phyloP scores from a whole-genome alignment of 1,284 basidiomycete species.

The Malassezia yamatoensis region DNA sequence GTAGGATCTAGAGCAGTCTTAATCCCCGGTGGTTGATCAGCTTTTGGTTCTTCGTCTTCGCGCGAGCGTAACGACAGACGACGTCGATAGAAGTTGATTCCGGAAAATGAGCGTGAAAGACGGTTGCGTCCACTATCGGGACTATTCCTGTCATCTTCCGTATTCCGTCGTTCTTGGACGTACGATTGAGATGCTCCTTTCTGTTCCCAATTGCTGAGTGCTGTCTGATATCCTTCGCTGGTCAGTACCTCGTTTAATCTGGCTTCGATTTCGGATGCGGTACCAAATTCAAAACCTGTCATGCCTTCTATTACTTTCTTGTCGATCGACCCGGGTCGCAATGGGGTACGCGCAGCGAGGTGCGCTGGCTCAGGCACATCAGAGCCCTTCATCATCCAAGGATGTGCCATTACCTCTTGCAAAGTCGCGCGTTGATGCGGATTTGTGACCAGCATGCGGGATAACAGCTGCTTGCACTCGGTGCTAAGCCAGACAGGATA shows the following conservation, averaged over 20 bases:
- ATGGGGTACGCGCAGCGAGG: constrained; percentile 74
- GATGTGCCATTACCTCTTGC: constrained; percentile 74
- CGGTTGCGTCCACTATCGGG: constrained; percentile 23
- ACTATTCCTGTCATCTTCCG: not conserved
- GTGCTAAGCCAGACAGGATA: constrained; percentile 88
- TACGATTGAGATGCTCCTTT: constrained; percentile 15
- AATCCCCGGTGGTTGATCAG: constrained; percentile 7
- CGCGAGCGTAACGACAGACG: constrained; percentile 55
- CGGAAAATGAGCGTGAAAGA: constrained; percentile 60
- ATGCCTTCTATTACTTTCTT: constrained; percentile 75
- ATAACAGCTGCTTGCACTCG: constrained; percentile 91
- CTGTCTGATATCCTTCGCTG: constrained; percentile 65
- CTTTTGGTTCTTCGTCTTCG: constrained; percentile 14
- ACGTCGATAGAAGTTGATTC: constrained; percentile 85
- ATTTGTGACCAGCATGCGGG: constrained; percentile 90
- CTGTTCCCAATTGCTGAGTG: constrained; percentile 63
- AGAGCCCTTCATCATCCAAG: constrained; percentile 91
- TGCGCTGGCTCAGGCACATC: constrained; percentile 69
- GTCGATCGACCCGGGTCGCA: constrained; percentile 77
- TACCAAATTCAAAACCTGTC: constrained; percentile 93
- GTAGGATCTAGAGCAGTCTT: constrained; percentile 64
- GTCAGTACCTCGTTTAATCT: constrained; percentile 65
- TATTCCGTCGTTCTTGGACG: not conserved
- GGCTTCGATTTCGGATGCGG: constrained; percentile 70
- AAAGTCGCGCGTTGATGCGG: constrained; percentile 74